Evolutionary conservation across 768 basidiomycete species (phyloP).

Genomic region (Exidia glandulosa): DNA sequence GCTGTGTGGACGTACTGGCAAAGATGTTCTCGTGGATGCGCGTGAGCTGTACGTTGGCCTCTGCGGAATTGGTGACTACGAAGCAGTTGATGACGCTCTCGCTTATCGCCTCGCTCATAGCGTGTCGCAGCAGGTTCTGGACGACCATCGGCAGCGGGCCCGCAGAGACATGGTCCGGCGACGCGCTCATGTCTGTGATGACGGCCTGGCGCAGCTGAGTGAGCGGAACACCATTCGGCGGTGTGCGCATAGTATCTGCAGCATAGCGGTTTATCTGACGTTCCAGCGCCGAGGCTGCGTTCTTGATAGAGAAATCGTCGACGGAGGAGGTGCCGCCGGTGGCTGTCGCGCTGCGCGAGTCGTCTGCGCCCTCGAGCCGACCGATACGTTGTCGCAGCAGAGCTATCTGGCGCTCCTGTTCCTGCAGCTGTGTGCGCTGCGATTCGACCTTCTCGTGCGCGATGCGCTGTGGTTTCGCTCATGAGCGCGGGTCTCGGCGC

Average conservation of each 20-base stretch:
- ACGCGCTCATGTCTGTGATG: conserved; percentile 39
- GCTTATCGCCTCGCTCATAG: conserved; percentile 57
- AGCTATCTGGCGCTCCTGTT: conserved; percentile 77
- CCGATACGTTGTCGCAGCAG: conserved; percentile 58
- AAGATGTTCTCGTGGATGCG: conserved; percentile 86
- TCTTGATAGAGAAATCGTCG: conserved; percentile 88
- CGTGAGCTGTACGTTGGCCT: conserved; percentile 75
- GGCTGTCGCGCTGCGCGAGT: conserved; percentile 20
- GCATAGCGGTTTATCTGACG: conserved; percentile 83
- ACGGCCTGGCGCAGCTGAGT: conserved; percentile 46
- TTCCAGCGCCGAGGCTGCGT: conserved; percentile 71
- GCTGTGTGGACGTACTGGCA: conserved; percentile 41
- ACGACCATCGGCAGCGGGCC: conserved; percentile 49
- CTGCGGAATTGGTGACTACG: conserved; percentile 74
- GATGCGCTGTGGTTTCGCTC: conserved; percentile 42
- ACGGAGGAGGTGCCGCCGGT: conserved; percentile 45
- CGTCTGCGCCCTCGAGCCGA: conserved; percentile 55
- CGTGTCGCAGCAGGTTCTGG: conserved; percentile 71
- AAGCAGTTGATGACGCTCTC: conserved; percentile 78
- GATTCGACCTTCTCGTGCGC: conserved; percentile 85
- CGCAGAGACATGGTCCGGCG: conserved; percentile 24
- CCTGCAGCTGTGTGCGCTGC: conserved; percentile 65
- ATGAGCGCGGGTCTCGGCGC: not conserved
- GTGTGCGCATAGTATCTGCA: conserved; percentile 53
- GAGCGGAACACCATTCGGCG: conserved; percentile 43